Evolutionary conservation across 1,284 basidiomycete species (phyloP), one percentile per base, ranked within the genome.

Genomic region (Rhodotorula sp.): DNA sequence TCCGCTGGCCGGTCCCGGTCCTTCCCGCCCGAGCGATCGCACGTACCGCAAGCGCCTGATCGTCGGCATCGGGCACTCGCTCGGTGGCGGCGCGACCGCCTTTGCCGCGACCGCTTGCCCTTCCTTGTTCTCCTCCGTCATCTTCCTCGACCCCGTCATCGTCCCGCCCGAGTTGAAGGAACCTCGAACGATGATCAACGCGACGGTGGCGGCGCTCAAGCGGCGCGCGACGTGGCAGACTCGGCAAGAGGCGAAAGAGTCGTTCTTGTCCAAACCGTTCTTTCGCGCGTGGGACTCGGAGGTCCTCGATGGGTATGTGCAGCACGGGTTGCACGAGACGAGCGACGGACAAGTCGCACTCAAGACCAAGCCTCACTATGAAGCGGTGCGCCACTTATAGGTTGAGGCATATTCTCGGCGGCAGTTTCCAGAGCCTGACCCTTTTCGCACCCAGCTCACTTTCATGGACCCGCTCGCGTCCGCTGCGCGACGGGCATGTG

Each of bases 1-100:
- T 0, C 20, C 65, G 6, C 21, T 62, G 2, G 39, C 59, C 34
- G 23, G 63, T 3, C 47, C 65, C 39, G 70, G 68, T 15, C 16
- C 69, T 0, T 3, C 51, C n/a, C 14, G 26, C 8, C 58, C 72
- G 7, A 16, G 68, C 85, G 87, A 77, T 68, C 71, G 75, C 3
- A 49, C 58, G 20, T 78, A 70, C 66, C 70, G 74, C 18, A 68
- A 78, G 67, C 75, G 77, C 5, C 70, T 75, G 20, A 78, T 91
- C 5, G 82, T 93, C 31, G 87, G 84, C 2, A 81, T 93, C 4
- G 93, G 92, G 0, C 92, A 97, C 80, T 94, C 91, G 0, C 88
- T 90, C 70, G 91, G 92, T 39, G 91, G 90, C 2, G 89, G 87
- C 26, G 76, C 73, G 1, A 75, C 76, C 18, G 72, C 73, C 26